Evolutionary conservation across 1,284 basidiomycete species (phyloP).

Genomic region (Papiliotrema nemorosa): DNA sequence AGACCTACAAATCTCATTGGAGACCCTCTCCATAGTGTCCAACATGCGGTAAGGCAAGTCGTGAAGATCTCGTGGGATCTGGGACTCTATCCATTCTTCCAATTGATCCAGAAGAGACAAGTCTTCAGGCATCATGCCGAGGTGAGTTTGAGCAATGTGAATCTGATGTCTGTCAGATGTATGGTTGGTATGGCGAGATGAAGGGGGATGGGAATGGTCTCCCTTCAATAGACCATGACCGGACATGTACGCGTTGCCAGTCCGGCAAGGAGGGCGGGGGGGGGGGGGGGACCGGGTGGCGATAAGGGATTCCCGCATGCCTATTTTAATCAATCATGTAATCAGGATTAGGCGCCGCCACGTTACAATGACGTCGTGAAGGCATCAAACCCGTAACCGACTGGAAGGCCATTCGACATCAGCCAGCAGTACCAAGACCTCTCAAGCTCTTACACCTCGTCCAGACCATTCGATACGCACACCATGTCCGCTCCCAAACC

Average conservation of each 20-base stretch:
- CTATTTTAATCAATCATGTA: no score
- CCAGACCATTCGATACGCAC: neutral
- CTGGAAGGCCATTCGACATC: neutral
- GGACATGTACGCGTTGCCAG: no score
- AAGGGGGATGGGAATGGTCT: neutral
- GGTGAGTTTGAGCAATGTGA: neutral
- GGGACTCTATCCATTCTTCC: slow-evolving; percentile 45
- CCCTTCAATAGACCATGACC: no score
- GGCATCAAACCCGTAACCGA: neutral
- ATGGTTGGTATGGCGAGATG: neutral
- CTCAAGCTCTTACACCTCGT: no score
- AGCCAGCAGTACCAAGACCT: neutral
- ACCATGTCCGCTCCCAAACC: slow-evolving; percentile 12
- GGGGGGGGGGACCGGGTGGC: no score
- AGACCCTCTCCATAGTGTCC: slow-evolving; percentile 44
- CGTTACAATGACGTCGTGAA: slow-evolving; percentile 1
- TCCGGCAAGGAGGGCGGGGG: no score
- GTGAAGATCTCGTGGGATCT: slow-evolving; percentile 43
- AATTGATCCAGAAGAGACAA: slow-evolving; percentile 43
- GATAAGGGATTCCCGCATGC: no score
- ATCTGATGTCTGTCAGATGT: neutral
- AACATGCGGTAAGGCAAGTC: slow-evolving; percentile 44
- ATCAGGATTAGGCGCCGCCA: no score
- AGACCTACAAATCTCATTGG: slow-evolving; percentile 42
- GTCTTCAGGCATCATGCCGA: slow-evolving; percentile 36